Percentiles rank a stretch among this genome's conserved stretches.
These are phyloP conservation scores for Gossypium thurberi DNA, from an alignment of 345 rosid species.

Conservation along the genomic window DNA sequence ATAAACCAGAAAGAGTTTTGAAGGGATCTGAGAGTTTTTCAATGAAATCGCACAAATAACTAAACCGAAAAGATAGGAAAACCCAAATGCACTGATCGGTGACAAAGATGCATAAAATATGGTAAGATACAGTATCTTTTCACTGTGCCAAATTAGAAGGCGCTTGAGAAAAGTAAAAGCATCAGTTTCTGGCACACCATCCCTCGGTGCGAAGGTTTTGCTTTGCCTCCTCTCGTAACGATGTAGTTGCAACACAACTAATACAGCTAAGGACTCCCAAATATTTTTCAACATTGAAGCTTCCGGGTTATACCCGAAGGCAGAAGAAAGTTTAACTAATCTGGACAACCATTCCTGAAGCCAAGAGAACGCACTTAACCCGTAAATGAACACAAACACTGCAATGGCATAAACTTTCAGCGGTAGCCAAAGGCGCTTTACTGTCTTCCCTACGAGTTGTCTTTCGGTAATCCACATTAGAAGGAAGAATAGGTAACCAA, in stretches of 20 bases:
- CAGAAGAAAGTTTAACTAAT: slow-evolving; percentile 59
- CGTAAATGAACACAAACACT: slow-evolving; percentile 74
- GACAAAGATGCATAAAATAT: slow-evolving; percentile 78
- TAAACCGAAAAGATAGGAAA: slow-evolving; percentile 70
- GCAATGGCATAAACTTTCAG: slow-evolving; percentile 61
- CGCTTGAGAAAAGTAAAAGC: slow-evolving; percentile 59
- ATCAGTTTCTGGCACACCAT: neutral
- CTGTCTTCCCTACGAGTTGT: slow-evolving; percentile 78
- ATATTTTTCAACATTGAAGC: slow-evolving; percentile 70
- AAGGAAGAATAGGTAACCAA: slow-evolving; percentile 88
- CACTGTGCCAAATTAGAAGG: slow-evolving; percentile 77
- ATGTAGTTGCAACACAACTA: slow-evolving; percentile 94
- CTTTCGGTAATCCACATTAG: slow-evolving; percentile 89
- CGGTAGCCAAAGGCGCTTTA: slow-evolving; percentile 83
- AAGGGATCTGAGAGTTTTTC: slow-evolving; percentile 73
- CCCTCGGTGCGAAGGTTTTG: slow-evolving; percentile 34
- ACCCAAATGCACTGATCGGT: slow-evolving; percentile 78
- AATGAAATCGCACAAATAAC: slow-evolving; percentile 63
- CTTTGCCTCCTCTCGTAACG: slow-evolving; percentile 94
- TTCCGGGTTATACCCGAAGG: slow-evolving; percentile 63
- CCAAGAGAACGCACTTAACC: slow-evolving; percentile 69
- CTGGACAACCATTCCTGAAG: slow-evolving; percentile 69
- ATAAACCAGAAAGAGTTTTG: slow-evolving; percentile 61
- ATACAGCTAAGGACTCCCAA: slow-evolving; percentile 90
- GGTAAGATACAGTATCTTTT: slow-evolving; percentile 72